phyloP scores from a whole-genome alignment of 2,329 filamentous ascomycete species.

The Beauveria australis region DNA sequence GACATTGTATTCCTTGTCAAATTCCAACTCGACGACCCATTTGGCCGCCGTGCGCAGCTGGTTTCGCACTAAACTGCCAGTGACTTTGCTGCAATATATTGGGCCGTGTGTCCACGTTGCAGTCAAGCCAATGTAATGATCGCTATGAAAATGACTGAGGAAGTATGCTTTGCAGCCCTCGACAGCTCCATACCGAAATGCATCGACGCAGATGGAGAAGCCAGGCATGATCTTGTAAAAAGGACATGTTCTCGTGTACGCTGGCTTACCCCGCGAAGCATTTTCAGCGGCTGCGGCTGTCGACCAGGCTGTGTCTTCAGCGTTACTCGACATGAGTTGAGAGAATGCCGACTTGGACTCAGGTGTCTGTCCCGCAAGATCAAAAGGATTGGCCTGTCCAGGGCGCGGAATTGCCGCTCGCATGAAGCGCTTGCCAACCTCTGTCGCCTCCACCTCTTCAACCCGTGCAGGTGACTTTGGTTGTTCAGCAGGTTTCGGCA shows the following conservation, averaged over 20 bases:
- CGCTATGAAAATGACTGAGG: conserved; percentile 94
- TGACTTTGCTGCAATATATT: conserved; percentile 93
- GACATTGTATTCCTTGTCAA: conserved; percentile 70
- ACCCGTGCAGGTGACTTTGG: conserved; percentile 12
- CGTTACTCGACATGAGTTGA: conserved; percentile 86
- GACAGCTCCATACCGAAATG: conserved; percentile 90
- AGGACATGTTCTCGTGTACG: conserved; percentile 84
- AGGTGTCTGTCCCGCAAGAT: conserved; percentile 33
- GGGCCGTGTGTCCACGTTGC: conserved; percentile 86
- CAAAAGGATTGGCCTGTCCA: conserved; percentile 73
- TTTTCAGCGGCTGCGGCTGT: conserved; percentile 73
- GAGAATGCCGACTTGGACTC: conserved; percentile 67
- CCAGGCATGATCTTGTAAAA: conserved; percentile 98
- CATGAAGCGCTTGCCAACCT: conserved; percentile 51
- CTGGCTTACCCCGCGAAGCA: conserved; percentile 72
- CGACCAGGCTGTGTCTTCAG: conserved; percentile 85
- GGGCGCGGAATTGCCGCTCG: conserved; percentile 65
- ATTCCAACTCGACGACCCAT: conserved; percentile 79
- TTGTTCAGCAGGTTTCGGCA: conserved; percentile 28
- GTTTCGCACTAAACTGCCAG: conserved; percentile 77
- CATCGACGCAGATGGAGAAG: conserved; percentile 88
- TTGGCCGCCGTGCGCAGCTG: conserved; percentile 80
- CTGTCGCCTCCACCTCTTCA: conserved; percentile 27
- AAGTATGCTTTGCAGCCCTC: conserved; percentile 92
- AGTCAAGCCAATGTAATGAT: conserved; percentile 90